Evolutionary conservation across 2,329 filamentous ascomycete genomes (phyloP), one percentile per base, ranked within the genome.

Genomic region (Ophiostoma montium): DNA sequence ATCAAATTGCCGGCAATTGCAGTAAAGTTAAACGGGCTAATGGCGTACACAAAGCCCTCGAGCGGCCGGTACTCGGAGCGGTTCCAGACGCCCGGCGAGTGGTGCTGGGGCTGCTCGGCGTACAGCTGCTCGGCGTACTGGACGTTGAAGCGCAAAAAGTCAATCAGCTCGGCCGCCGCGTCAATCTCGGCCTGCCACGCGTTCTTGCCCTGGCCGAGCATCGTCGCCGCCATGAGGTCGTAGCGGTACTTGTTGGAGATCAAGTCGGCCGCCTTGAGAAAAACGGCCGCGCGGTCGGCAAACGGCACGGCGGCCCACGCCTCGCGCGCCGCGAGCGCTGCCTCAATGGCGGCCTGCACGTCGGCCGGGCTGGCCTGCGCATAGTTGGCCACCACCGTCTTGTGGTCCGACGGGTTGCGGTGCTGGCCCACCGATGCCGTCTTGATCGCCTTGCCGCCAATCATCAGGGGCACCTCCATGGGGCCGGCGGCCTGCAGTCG

Each of bases 101-200:
- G 80, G 70, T 92, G 87, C 47, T 73, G 75, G 13, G 90, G 90
- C 67, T 98, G 92, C 62, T 87, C 80, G 35, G 78, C 77, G 64
- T 95, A 95, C 50, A 95, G 70, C 63, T 95, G 86, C 68, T 95
- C 83, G 27, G 90, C 90, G 61, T 92, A 95, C 64, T 89, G 80
- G 48, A 95, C 90, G 62, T 92, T 92, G 72, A 95, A 95, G 62
- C 88, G 80, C 63, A 96, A 71, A 68, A 96, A 96, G 64, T 98
- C 90, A 58, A 79, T 83, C 58, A 94, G 69, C 72, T 98, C 92
- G 9, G 90, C 90, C 16, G 90, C 90, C 35, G 89, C 77, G 65
- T 96, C 90, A 55, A 96, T 96, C 74, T 98, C 90, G n/a, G 92
- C 90, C 68, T 98, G 90, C 88, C 88, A 96, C 44, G 86, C 87